phyloP scores from a whole-genome alignment of 2,329 filamentous ascomycete species.

The Corinectria fuckeliana region DNA sequence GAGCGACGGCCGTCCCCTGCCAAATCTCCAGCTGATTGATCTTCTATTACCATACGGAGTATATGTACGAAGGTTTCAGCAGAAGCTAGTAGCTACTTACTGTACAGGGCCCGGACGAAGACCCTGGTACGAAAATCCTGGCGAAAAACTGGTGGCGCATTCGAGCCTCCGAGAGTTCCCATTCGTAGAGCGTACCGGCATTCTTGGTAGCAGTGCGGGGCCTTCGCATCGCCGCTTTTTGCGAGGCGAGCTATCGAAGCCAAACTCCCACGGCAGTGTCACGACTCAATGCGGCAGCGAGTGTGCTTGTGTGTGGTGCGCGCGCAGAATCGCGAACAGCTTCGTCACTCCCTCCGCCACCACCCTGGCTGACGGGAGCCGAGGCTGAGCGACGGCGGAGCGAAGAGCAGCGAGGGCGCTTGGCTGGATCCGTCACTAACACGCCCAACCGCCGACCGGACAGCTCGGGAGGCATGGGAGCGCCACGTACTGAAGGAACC shows the following conservation, averaged over 20 bases:
- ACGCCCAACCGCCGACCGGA: constrained; percentile 24
- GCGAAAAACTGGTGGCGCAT: constrained; percentile 24
- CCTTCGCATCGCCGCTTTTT: neutral
- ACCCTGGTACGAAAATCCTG: constrained; percentile 9
- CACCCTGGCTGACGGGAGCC: neutral
- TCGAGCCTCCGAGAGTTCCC: constrained; percentile 32
- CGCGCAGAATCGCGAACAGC: neutral
- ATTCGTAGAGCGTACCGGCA: constrained; percentile 33
- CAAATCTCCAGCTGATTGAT: neutral
- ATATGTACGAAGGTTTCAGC: too few relatives aligned
- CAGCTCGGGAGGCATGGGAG: constrained; percentile 32
- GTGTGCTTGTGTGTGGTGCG: too few relatives aligned
- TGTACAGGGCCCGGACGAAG: neutral
- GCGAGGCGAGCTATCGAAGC: neutral
- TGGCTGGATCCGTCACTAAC: neutral
- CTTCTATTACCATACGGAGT: too few relatives aligned
- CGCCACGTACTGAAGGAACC: constrained; percentile 8
- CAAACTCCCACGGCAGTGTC: neutral
- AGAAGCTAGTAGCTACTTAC: constrained; percentile 2
- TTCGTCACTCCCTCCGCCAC: neutral
- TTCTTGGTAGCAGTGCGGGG: neutral
- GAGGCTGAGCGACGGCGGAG: neutral
- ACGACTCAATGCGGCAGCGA: neutral
- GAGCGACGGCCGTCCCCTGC: constrained; percentile 5
- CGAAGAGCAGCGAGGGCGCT: neutral